Conservation (phyloP, 805 yeast species). For the Wickerhamomyces ciferrii region DNA sequence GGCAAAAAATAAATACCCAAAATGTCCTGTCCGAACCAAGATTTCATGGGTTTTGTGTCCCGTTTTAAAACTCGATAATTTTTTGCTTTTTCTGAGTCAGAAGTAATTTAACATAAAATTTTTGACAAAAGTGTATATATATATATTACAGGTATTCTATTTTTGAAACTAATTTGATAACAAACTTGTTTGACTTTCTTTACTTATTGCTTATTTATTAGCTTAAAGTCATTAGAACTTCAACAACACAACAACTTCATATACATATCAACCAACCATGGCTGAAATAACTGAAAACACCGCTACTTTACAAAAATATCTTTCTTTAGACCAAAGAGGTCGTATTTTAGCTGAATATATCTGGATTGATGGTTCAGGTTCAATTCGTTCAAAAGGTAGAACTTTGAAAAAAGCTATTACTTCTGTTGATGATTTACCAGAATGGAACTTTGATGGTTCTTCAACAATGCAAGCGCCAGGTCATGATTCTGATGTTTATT, state of each 20-base stretch:
- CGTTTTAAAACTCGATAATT: too few species aligned
- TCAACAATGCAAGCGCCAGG: constrained; percentile 99
- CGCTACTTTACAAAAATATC: constrained; percentile 75
- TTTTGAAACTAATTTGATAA: too few species aligned
- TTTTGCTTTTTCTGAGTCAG: neutral
- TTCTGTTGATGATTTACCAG: constrained; percentile 84
- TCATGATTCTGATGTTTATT: constrained; percentile 88
- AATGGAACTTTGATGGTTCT: constrained; percentile 99
- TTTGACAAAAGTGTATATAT: neutral
- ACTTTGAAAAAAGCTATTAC: constrained; percentile 68
- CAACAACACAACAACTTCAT: neutral
- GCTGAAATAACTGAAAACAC: constrained; percentile 46
- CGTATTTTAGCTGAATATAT: constrained; percentile 91
- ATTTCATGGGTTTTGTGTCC: too few species aligned
- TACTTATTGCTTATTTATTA: neutral
- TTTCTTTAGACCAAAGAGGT: constrained; percentile 81
- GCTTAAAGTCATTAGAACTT: neutral
- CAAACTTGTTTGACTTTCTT: neutral
- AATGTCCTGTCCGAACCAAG: too few species aligned
- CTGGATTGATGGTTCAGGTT: constrained; percentile 94
- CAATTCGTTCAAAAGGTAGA: constrained; percentile 90
- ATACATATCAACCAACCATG: constrained; percentile 10
- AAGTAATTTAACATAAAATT: neutral
- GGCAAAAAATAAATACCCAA: too few species aligned
- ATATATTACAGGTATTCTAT: too few species aligned